A percentile compares a stretch with the other conserved stretches of the same genome.
Conservation (phyloP, 495 filamentous ascomycete genomes). For the Daldinia bambusicola region DNA sequence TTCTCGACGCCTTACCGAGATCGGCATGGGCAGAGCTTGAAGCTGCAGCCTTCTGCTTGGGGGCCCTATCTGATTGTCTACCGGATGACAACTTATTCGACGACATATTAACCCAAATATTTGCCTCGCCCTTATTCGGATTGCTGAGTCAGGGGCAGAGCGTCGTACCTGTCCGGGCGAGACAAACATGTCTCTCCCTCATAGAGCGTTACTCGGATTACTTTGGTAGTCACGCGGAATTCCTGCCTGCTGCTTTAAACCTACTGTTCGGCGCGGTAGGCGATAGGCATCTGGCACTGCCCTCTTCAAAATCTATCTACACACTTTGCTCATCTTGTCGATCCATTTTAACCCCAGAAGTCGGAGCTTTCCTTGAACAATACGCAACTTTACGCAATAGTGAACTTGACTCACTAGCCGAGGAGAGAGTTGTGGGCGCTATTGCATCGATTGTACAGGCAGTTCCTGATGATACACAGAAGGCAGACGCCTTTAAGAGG, state of each 20-base stretch:
- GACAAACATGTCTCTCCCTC: slow-evolving; percentile 78
- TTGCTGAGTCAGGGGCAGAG: slow-evolving; percentile 64
- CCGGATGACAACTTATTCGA: slow-evolving; percentile 74
- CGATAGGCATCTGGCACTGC: slow-evolving; percentile 69
- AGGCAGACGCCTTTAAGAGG: slow-evolving; percentile 67
- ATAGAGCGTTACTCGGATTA: slow-evolving; percentile 84
- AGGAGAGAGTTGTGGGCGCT: slow-evolving; percentile 83
- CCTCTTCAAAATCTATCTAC: slow-evolving; percentile 83
- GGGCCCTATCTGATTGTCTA: slow-evolving; percentile 77
- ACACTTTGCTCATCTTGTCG: slow-evolving; percentile 85
- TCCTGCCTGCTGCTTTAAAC: slow-evolving; percentile 79
- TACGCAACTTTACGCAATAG: slow-evolving; percentile 70
- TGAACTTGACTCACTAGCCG: slow-evolving; percentile 72
- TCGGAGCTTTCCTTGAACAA: slow-evolving; percentile 80
- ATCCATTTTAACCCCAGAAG: slow-evolving; percentile 71
- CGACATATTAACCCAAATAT: slow-evolving; percentile 72
- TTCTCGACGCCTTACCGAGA: slow-evolving; percentile 65
- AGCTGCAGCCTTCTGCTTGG: slow-evolving; percentile 80
- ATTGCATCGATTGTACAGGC: slow-evolving; percentile 89
- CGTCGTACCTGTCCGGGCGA: slow-evolving; percentile 72
- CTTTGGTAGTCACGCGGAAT: slow-evolving; percentile 76
- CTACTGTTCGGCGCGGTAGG: slow-evolving; percentile 82
- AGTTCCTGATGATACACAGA: slow-evolving; percentile 69
- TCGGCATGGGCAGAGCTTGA: slow-evolving; percentile 82
- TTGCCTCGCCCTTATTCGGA: slow-evolving; percentile 71